Base-by-base conservation (phyloP, 2,329 filamentous ascomycete genomes). In the Pestalotiopsis sp. region DNA sequence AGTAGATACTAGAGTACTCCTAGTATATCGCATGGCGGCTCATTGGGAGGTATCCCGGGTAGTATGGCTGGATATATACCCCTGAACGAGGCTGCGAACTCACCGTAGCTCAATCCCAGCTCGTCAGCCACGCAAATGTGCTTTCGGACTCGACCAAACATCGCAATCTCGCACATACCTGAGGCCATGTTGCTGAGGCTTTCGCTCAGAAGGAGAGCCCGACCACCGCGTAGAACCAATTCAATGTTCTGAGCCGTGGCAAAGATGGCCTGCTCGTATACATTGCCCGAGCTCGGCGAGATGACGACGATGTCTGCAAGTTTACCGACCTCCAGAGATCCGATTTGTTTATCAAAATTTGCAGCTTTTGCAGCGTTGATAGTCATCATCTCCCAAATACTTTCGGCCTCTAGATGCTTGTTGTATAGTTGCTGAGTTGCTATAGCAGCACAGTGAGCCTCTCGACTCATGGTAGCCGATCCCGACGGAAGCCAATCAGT, bases 221-320 rank as follows among this genome's bases (percentile, higher is more conserved):
- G 71, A 7, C 75, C 75, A 4, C 74, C 73, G 0, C 75, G 74
- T 10, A 76, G 66, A 20, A 77, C 74, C 14, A 76, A 73, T 62
- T 76, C 74, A 11, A 77, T 70, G 13, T 69, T 67, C 55, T 72
- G 71, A 17, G 66, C 68, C 0, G 71, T 57, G 1, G 70, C 71
- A 39, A 71, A 75, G 13, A 74, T 67, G 10, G 73, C 75, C 56
- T 71, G 68, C 3, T 62, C 71, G 52, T 68, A 76, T 1, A 69
- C 57, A 59, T 73, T 66, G 5, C 69, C 52, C 14, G 26, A 22
- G 4, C 30, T 44, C 1, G 58, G 76, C 64, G 79, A 77, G 65
- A 84, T 82, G 1, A 84, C 75, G 13, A 81, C 78, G 4, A 85
- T 70, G 71, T 85, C 83, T 1, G 82, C 83, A 38, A 76, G 69